Base-by-base conservation (phyloP, 2,329 filamentous ascomycete genomes). In the Huntiella decipiens region DNA sequence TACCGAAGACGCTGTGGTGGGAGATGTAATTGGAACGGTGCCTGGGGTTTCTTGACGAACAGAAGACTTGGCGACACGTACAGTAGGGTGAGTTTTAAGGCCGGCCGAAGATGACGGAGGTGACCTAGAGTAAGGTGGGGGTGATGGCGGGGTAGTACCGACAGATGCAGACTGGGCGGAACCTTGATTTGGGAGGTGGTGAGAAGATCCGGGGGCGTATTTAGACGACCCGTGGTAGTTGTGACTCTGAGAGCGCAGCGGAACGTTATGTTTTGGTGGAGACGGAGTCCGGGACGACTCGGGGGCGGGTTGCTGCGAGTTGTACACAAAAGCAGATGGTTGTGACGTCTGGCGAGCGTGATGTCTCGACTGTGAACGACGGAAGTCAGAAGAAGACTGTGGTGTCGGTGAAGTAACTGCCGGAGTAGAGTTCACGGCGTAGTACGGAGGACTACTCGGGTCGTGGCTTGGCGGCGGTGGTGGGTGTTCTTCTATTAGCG, bases 161-260 rank as follows among this genome's bases (percentile, higher is more conserved):
- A 39, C 13, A 36, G 38, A 16, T 16, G 32, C 10, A 4, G 22
- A 28, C 19, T 45, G 35, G 7, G 22, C 19, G 11, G 34, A n/a
- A n/a, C 7, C 12, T 12, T 7, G 34, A n/a, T 36, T n/a, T 16
- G 40, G 16, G 32, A 28, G 11, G 15, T 17, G 33, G 32, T 15
- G n/a, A 17, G 38, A 43, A 7, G 37, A 15, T 12, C 38, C 37
- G 4, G 47, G 12, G 17, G 42, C 13, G 38, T 43, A 43, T 16
- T 37, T 34, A 7, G 47, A 49, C 10, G 43, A 45, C n/a, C 47
- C 38, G 34, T 46, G 47, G 35, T 46, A 46, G 43, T 42, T 45
- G 16, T 49, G 47, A 42, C 47, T 49, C 36, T 49, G 47, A 11
- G 47, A 49, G 19, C 47, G 47, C 38, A 49, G 35, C 4, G 47